Conservation (phyloP, 2,329 filamentous ascomycete genomes). For the Talaromyces sp. region DNA sequence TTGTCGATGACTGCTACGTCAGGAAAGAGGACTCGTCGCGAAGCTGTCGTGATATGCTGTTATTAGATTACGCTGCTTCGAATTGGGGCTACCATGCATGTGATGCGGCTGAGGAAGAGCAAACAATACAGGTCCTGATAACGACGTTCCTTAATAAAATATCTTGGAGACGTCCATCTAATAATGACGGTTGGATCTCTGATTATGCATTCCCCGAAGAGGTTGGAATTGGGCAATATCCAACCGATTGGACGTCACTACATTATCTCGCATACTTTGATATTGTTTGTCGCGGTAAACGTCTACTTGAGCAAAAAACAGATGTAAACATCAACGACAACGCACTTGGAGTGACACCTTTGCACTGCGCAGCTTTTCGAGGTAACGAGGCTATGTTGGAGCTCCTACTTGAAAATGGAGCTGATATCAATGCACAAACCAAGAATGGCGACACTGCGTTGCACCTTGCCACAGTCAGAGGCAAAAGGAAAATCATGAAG, state of each 20-base stretch:
- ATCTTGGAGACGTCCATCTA: conserved; percentile 29
- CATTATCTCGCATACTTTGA: conserved; percentile 32
- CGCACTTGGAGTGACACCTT: conserved; percentile 24
- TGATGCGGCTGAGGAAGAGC: conserved; percentile 29
- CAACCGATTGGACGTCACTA: conserved; percentile 28
- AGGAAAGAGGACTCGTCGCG: conserved; percentile 20
- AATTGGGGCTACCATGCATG: conserved; percentile 33
- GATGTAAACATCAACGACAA: conserved; percentile 28
- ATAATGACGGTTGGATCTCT: conserved; percentile 12
- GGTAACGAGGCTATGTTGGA: conserved; percentile 33
- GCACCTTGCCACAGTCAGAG: conserved; percentile 28
- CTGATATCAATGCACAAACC: conserved; percentile 26
- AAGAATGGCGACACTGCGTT: conserved; percentile 31
- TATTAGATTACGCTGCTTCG: conserved; percentile 27
- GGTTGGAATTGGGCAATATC: conserved; percentile 29
- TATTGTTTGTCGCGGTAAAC: conserved; percentile 25
- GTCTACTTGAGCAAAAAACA: conserved; percentile 26
- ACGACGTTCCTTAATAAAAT: conserved; percentile 35
- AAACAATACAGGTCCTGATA: conserved; percentile 30
- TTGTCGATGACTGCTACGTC: conserved; percentile 33
- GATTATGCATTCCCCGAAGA: conserved; percentile 21
- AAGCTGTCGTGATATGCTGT: conserved; percentile 18
- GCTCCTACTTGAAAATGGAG: conserved; percentile 27
- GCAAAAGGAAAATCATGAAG: conserved; percentile 29
- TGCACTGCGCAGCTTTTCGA: conserved; percentile 30